These are phyloP conservation scores for Chlorella sp. DNA, from an alignment of 139 green algal species.

Conservation along the genomic window DNA sequence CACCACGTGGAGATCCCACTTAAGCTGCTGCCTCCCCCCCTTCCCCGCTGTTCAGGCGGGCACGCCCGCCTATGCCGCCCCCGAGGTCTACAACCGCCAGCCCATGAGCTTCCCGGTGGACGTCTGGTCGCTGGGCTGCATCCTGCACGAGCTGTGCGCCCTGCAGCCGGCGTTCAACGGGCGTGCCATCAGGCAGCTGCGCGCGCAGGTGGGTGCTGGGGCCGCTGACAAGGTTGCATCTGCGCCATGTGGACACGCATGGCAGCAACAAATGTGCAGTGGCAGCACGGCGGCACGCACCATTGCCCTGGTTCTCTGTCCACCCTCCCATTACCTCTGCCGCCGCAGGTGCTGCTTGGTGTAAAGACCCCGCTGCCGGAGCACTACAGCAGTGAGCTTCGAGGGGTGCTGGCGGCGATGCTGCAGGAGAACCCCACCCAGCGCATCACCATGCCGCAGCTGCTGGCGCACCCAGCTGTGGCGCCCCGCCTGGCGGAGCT, in stretches of 20 bases:
- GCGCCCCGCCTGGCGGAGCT: neutral
- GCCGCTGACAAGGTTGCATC: too few species aligned
- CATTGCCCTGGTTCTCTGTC: too few species aligned
- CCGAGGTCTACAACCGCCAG: neutral
- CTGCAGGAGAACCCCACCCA: neutral
- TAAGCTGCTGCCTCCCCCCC: too few species aligned
- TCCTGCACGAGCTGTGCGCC: conserved; percentile 1
- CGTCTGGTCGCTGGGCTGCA: neutral
- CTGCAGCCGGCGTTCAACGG: neutral
- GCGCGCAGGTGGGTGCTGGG: neutral
- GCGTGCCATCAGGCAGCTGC: neutral
- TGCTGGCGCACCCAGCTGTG: neutral
- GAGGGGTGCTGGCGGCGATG: neutral
- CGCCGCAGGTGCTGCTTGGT: neutral
- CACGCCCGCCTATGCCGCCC: neutral
- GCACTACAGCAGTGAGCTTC: neutral
- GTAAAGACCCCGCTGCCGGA: neutral
- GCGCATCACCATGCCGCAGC: neutral
- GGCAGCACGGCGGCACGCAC: too few species aligned
- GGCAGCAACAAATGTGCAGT: too few species aligned
- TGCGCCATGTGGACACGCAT: too few species aligned
- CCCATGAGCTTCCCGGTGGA: neutral
- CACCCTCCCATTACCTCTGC: too few species aligned
- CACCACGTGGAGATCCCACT: too few species aligned
- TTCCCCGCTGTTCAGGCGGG: neutral